Percentiles rank a stretch among this genome's conserved stretches.
phyloP scores from a whole-genome alignment of 208 protist genomes.

The Herpetomonas muscarum region DNA sequence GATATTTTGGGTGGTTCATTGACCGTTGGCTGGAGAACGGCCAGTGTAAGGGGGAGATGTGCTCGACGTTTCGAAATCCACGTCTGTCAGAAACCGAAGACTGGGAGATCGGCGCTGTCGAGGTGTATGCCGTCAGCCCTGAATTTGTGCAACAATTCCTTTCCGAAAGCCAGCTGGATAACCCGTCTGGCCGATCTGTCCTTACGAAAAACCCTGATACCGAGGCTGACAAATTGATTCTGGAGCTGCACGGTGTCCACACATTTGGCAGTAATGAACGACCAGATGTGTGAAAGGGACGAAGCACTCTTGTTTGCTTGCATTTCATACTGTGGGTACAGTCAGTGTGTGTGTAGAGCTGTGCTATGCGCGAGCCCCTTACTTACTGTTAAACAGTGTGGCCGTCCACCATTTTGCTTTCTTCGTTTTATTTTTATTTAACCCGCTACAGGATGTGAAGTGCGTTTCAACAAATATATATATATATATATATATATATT shows the following conservation, averaged over 20 bases:
- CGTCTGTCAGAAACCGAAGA: slow-evolving; percentile 34
- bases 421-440: too few relatives aligned
- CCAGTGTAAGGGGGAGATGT: slow-evolving; percentile 28
- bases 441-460: too few relatives aligned
- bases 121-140: slow-evolving; percentile 52
- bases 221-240: slow-evolving; percentile 38
- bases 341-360: too few relatives aligned
- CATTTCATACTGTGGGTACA: too few relatives aligned
- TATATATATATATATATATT: too few relatives aligned
- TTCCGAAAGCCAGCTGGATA: neutral
- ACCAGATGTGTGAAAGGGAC: slow-evolving; percentile 22
- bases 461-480: too few relatives aligned
- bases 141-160: slow-evolving; percentile 23
- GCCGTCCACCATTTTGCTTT: too few relatives aligned
- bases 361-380: too few relatives aligned
- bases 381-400: too few relatives aligned
- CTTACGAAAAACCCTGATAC: slow-evolving; percentile 21
- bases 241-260: slow-evolving; percentile 51
- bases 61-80: slow-evolving; percentile 52
- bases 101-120: slow-evolving; percentile 47
- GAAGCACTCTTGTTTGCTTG: too few relatives aligned
- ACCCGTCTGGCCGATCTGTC: slow-evolving; percentile 9
- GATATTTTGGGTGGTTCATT: slow-evolving; percentile 67
- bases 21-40: slow-evolving; percentile 69
- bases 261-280: slow-evolving; percentile 41